Conservation (phyloP, 345 rosid species). For the Boechera divaricarpa region DNA sequence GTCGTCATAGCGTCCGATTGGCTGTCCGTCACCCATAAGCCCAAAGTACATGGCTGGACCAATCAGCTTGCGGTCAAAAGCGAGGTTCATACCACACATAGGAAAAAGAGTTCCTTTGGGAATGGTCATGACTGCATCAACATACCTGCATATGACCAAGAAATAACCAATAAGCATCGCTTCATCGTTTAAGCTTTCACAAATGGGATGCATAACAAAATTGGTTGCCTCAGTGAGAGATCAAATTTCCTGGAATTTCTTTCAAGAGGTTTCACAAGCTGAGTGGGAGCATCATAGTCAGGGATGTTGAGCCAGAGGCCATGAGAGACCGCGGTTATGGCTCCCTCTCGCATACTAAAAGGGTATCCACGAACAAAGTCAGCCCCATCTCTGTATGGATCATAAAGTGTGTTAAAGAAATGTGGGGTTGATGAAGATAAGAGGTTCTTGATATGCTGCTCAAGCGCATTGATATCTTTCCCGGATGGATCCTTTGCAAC, state of each 20-base stretch:
- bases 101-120: slow-evolving; percentile 87
- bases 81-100: slow-evolving; percentile 93
- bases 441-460: slow-evolving; percentile 85
- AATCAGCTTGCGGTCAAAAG: slow-evolving; percentile 66
- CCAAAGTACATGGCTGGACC: slow-evolving; percentile 52
- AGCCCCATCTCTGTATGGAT: slow-evolving; percentile 74
- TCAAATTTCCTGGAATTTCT: slow-evolving; percentile 66
- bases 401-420: slow-evolving; percentile 85
- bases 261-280: slow-evolving; percentile 90
- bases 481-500: slow-evolving; percentile 86
- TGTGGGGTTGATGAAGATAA: slow-evolving; percentile 71
- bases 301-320: slow-evolving; percentile 97
- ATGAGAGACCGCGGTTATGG: slow-evolving; percentile 76
- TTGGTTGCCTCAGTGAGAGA: slow-evolving; percentile 16
- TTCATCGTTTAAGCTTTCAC: slow-evolving; percentile 4
- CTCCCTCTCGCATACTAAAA: slow-evolving; percentile 86
- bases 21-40: slow-evolving; percentile 49
- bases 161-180: slow-evolving; percentile 22
- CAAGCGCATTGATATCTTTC: slow-evolving; percentile 78
- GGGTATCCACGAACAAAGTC: slow-evolving; percentile 95
- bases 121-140: slow-evolving; percentile 81
- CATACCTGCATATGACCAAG: slow-evolving; percentile 56
- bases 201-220: not conserved
- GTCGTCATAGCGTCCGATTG: slow-evolving; percentile 44
- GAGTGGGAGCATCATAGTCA: slow-evolving; percentile 93